Evolutionary conservation across 139 green algal species (phyloP).

Genomic region (Micractinium conductrix): DNA sequence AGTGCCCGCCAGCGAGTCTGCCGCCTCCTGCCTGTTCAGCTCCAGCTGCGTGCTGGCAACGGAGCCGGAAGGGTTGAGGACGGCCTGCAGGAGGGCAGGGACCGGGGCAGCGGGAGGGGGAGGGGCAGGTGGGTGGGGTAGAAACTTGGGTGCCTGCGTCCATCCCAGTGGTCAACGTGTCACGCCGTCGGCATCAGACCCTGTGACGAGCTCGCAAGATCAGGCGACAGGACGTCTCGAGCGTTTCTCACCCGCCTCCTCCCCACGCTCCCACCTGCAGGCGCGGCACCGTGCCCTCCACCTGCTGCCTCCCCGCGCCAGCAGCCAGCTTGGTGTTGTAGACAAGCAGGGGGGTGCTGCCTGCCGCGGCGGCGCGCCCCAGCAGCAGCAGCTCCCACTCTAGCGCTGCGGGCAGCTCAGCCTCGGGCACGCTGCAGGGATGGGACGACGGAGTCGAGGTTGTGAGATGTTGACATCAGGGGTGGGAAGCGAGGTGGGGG

Average conservation of each 20-base stretch:
- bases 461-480: too few relatives aligned
- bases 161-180: too few relatives aligned
- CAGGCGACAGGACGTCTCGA: too few relatives aligned
- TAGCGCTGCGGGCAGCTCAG: constrained; percentile 17
- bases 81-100: too few relatives aligned
- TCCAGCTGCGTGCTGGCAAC: constrained; percentile 34
- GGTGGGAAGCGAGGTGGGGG: too few relatives aligned
- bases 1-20: constrained; percentile 31
- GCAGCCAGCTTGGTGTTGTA: constrained; percentile 47
- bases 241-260: too few relatives aligned
- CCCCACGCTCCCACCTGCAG: neutral
- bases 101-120: too few relatives aligned
- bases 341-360: constrained; percentile 53
- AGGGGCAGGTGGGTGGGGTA: too few relatives aligned
- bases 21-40: constrained; percentile 28
- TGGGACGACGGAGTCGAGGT: too few relatives aligned
- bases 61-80: constrained; percentile 35
- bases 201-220: too few relatives aligned
- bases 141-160: too few relatives aligned
- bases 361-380: constrained; percentile 43
- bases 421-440: neutral
- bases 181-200: too few relatives aligned
- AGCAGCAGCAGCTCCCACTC: constrained; percentile 47
- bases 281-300: neutral
- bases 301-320: neutral